phyloP scores from a whole-genome alignment of 2,329 filamentous ascomycete genomes.

The Fusarium anguioides region DNA sequence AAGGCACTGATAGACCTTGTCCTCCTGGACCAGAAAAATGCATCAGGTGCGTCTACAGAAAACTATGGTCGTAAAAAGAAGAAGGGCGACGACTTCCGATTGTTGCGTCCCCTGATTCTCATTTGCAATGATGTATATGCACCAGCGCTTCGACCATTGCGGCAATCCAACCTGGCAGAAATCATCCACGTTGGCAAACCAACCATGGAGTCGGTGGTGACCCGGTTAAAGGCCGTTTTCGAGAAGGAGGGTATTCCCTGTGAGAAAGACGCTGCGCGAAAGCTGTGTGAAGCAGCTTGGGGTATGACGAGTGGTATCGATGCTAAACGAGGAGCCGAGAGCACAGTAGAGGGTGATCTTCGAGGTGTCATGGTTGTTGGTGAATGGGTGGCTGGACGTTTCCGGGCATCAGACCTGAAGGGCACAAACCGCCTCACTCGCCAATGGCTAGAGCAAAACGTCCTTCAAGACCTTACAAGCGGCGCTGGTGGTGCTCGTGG shows the following conservation, averaged over 20 bases:
- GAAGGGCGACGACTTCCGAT: constrained; percentile 86
- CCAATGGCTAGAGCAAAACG: constrained; percentile 80
- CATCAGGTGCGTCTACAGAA: constrained; percentile 43
- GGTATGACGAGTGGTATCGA: constrained; percentile 80
- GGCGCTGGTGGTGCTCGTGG: constrained; percentile 78
- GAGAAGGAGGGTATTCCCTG: constrained; percentile 88
- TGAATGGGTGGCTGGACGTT: constrained; percentile 83
- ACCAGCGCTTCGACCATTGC: constrained; percentile 83
- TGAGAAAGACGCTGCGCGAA: constrained; percentile 88
- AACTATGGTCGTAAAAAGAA: constrained; percentile 64
- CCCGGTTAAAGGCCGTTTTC: constrained; percentile 84
- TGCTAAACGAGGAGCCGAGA: constrained; percentile 73
- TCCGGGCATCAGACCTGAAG: constrained; percentile 62
- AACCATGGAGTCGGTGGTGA: constrained; percentile 84
- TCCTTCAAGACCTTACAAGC: constrained; percentile 74
- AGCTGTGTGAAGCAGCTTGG: constrained; percentile 85
- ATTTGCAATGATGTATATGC: constrained; percentile 99
- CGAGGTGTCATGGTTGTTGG: constrained; percentile 86
- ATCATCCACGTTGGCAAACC: constrained; percentile 93
- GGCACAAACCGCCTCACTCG: constrained; percentile 68
- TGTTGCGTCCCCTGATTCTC: constrained; percentile 88
- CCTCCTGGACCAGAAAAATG: constrained; percentile 84
- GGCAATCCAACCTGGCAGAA: constrained; percentile 87
- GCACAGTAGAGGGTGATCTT: constrained; percentile 77
- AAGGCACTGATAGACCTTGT: constrained; percentile 94